A percentile compares a stretch with the other conserved stretches of the same genome.
These are phyloP conservation scores for Talaromyces borbonicus DNA, from an alignment of 495 filamentous ascomycete species.

Conservation along the genomic window DNA sequence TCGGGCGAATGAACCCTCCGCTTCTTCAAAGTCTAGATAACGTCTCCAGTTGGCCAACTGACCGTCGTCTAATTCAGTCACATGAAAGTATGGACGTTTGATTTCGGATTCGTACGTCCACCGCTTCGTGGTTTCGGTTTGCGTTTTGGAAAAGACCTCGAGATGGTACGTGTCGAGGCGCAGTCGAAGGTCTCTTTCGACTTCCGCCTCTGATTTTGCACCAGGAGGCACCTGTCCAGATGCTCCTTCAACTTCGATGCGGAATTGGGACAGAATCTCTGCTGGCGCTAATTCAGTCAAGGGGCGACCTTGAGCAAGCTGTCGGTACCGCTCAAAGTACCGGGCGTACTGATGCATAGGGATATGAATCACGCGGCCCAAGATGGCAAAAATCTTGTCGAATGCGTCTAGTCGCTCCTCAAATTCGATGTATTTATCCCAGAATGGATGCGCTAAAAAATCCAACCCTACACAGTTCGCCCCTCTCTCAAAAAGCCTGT, in stretches of 20 bases:
- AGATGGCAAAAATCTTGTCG: slow-evolving; percentile 78
- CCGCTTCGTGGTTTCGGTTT: slow-evolving; percentile 82
- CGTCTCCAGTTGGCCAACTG: slow-evolving; percentile 92
- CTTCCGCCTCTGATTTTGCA: slow-evolving; percentile 57
- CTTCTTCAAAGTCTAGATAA: slow-evolving; percentile 94
- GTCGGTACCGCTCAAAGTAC: slow-evolving; percentile 86
- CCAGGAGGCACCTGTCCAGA: slow-evolving; percentile 33
- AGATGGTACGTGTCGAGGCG: slow-evolving; percentile 74
- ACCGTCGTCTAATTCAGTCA: slow-evolving; percentile 77
- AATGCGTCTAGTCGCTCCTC: slow-evolving; percentile 82
- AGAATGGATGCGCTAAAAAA: slow-evolving; percentile 91
- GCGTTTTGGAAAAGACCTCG: slow-evolving; percentile 70
- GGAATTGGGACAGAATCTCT: slow-evolving; percentile 59
- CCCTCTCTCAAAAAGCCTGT: slow-evolving; percentile 87
- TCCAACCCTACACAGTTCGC: slow-evolving; percentile 80
- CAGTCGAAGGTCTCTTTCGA: slow-evolving; percentile 72
- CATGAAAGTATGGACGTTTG: slow-evolving; percentile 95
- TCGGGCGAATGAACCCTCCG: slow-evolving; percentile 64
- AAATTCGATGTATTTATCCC: slow-evolving; percentile 97
- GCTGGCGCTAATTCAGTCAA: slow-evolving; percentile 60
- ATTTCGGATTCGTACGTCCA: slow-evolving; percentile 95
- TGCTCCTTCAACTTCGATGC: slow-evolving; percentile 55
- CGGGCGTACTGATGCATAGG: slow-evolving; percentile 95
- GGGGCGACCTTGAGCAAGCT: slow-evolving; percentile 63
- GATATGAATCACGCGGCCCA: slow-evolving; percentile 79